A percentile compares a stretch with the other conserved stretches of the same genome.
phyloP scores from a whole-genome alignment of 768 basidiomycete species.

The Lentinula lateritia region DNA sequence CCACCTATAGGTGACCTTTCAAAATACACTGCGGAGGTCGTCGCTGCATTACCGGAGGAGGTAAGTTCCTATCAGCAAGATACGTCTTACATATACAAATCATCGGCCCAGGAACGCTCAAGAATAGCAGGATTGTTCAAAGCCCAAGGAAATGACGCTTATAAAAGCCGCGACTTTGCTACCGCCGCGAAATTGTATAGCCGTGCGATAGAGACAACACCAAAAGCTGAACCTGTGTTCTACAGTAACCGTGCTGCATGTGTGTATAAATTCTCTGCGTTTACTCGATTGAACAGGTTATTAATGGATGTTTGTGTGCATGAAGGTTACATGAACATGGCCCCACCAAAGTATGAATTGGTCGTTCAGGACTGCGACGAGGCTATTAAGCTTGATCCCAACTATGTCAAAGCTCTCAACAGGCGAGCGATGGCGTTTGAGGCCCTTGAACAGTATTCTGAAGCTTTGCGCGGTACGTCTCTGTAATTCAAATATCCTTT shows the following conservation, averaged over 20 bases:
- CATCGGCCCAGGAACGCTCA: slow-evolving; percentile 49
- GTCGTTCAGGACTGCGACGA: slow-evolving; percentile 87
- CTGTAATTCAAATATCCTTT: background rate
- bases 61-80: slow-evolving; percentile 26
- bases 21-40: slow-evolving; percentile 46
- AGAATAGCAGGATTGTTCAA: slow-evolving; percentile 62
- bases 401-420: slow-evolving; percentile 88
- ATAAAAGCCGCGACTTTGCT: slow-evolving; percentile 54
- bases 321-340: slow-evolving; percentile 86
- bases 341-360: slow-evolving; percentile 74
- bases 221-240: slow-evolving; percentile 85
- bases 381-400: slow-evolving; percentile 76
- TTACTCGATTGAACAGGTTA: background rate
- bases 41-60: slow-evolving; percentile 53
- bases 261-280: slow-evolving; percentile 28
- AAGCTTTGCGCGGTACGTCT: slow-evolving; percentile 70
- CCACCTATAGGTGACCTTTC: slow-evolving; percentile 27
- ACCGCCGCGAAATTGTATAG: slow-evolving; percentile 65
- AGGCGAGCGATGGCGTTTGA: slow-evolving; percentile 86
- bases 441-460: slow-evolving; percentile 63
- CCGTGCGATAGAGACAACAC: slow-evolving; percentile 66
- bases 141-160: slow-evolving; percentile 65
- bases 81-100: background rate
- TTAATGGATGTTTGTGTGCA: background rate
- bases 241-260: slow-evolving; percentile 98